A percentile compares a stretch with the other conserved stretches of the same genome.
phyloP scores from a whole-genome alignment of 805 yeast genomes.

The Teunomyces funiuensis region DNA sequence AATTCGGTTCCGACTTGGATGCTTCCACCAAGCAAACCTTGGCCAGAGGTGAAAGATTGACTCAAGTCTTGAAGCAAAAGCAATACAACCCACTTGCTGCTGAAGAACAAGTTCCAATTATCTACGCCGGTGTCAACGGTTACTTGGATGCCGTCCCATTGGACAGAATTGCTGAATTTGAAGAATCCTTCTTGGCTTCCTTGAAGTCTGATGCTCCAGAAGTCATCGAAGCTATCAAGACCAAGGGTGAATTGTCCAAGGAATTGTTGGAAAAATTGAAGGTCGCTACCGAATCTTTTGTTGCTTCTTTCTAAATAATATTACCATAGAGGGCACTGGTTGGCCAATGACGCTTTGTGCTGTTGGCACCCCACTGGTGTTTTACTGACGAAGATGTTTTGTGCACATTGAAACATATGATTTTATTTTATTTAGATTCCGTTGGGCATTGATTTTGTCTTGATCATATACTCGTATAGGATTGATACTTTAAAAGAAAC shows the following conservation, averaged over 20 bases:
- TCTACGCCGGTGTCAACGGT: slow-evolving; percentile 99
- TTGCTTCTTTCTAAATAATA: slow-evolving; percentile 73
- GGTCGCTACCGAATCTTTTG: slow-evolving; percentile 88
- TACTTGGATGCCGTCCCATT: slow-evolving; percentile 86
- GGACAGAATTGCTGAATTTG: slow-evolving; percentile 86
- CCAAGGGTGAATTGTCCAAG: slow-evolving; percentile 85
- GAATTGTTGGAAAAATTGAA: slow-evolving; percentile 85
- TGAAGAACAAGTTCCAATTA: slow-evolving; percentile 98
- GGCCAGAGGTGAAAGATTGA: slow-evolving; percentile 99
- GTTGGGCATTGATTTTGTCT: slow-evolving; percentile 11
- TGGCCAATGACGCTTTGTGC: slow-evolving; percentile 3
- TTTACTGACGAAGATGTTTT: slow-evolving; percentile 6
- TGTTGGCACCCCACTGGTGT: not conserved
- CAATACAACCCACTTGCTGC: slow-evolving; percentile 97
- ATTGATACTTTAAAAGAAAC: slow-evolving; percentile 10
- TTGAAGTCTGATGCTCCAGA: slow-evolving; percentile 87
- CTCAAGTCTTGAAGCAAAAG: slow-evolving; percentile 96
- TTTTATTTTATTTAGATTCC: slow-evolving; percentile 11
- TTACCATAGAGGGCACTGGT: slow-evolving; percentile 1
- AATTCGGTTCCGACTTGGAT: slow-evolving; percentile 99
- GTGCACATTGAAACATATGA: slow-evolving; percentile 9
- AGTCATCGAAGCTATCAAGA: slow-evolving; percentile 79
- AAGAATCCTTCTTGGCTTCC: slow-evolving; percentile 87
- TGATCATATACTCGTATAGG: slow-evolving; percentile 6
- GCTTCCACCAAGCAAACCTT: slow-evolving; percentile 99